Base-by-base conservation (phyloP, 2,329 filamentous ascomycete species). In the Cladosporium austrohemisphaericum region DNA sequence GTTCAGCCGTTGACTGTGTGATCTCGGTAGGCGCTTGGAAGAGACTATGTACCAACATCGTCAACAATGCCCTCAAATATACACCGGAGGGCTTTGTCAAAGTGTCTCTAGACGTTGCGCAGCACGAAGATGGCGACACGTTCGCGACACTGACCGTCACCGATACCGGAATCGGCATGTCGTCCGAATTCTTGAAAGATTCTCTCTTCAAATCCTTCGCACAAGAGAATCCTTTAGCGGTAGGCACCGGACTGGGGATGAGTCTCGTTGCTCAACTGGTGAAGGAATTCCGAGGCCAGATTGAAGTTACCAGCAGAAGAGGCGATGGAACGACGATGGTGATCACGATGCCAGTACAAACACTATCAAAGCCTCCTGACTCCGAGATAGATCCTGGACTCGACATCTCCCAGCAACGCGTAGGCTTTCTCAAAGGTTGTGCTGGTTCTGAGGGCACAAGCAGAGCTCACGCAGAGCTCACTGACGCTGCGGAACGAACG, bases 151-250 rank as follows among this genome's bases (percentile, higher is more conserved):
- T 49, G 3, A 41, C 46, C 5, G 76, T 88, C 1, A 69, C 71
- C 0, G 85, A 88, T 56, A 84, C 82, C 0, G 85, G 85, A 0
- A 75, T 74, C 28, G 85, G 85, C 1, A 88, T 88, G 44, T 76
- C 76, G 0, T 70, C 77, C 10, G 79, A 85, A 8, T 88, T 82
- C 54, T 65, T 86, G 3, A 71, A 76, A 28, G 76, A 79, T 16
- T 73, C 77, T 11, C 65, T 87, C 0, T 88, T 83, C 61, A 78
- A 75, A 0, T 79, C 83, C 0, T 87, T 86, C 52, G 67, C 74
- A 0, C 84, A 88, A 52, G 85, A 88, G 57, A 75, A 86, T 37
- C 67, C 70, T 0, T 63, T 87, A 1, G 72, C 77, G 0, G 76
- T 78, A 0, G 84, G 84, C 0, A 79, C 80, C 0, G 84, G 84